A percentile compares a stretch with the other conserved stretches of the same genome.
These are phyloP conservation scores for Orbilia brochopaga DNA, from an alignment of 2,329 filamentous ascomycete species.

Conservation along the genomic window DNA sequence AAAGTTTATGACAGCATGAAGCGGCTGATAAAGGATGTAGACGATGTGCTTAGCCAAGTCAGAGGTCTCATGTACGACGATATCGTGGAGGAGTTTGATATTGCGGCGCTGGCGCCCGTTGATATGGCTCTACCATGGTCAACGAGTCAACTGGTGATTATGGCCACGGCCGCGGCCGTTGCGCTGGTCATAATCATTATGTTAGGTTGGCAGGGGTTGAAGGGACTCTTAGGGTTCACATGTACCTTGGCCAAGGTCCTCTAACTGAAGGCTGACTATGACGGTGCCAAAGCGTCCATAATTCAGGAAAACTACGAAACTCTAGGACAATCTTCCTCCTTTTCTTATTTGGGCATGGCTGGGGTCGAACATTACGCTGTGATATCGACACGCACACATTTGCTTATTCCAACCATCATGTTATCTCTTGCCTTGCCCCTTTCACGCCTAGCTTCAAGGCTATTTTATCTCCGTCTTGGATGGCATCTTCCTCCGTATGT, in stretches of 20 bases:
- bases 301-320: no score
- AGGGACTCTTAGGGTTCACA: not conserved
- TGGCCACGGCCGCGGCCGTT: not conserved
- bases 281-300: no score
- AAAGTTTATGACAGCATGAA: conserved; percentile 30
- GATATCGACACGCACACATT: no score
- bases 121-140: conserved; percentile 19
- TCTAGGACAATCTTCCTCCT: no score
- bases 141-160: conserved; percentile 9
- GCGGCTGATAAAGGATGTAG: conserved; percentile 15
- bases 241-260: conserved; percentile 3
- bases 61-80: conserved; percentile 18
- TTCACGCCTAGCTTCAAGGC: no score
- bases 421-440: no score
- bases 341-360: no score
- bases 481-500: no score
- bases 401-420: no score
- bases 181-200: not conserved
- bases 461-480: no score
- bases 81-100: conserved; percentile 15
- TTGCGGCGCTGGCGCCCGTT: not conserved
- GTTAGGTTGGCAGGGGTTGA: conserved; percentile 15
- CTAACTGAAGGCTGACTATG: not conserved
- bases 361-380: no score
- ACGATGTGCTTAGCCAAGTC: conserved; percentile 10